Evolutionary conservation across 176 grass and related monocot genomes (phyloP).

Genomic region (Avena eriantha): DNA sequence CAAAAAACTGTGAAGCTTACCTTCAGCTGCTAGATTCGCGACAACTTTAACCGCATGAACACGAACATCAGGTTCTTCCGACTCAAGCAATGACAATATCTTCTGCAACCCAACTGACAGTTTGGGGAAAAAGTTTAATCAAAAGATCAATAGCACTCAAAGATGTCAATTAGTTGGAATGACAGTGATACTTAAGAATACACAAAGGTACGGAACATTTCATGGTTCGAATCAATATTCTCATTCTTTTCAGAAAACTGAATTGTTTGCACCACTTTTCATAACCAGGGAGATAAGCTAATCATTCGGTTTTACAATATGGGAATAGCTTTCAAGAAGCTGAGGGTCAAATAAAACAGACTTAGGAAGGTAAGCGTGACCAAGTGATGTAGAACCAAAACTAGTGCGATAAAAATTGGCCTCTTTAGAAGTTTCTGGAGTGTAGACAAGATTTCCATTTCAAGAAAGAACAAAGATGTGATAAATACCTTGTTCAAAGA

Average conservation of each 20-base stretch:
- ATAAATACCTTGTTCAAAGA: conserved; percentile 91
- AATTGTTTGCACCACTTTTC: not conserved
- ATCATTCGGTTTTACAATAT: conserved; percentile 13
- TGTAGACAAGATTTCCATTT: conserved; percentile 21
- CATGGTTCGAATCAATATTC: conserved; percentile 10
- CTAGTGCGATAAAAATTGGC: not conserved
- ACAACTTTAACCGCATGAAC: conserved; percentile 99
- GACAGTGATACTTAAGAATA: not conserved
- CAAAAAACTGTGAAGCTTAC: conserved; percentile 41
- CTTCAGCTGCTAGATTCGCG: conserved; percentile 98
- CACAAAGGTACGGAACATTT: not conserved
- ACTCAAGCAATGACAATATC: conserved; percentile 98
- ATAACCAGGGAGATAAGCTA: not conserved
- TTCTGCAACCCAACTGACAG: conserved; percentile 91
- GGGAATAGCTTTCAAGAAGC: not conserved
- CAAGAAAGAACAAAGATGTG: conserved; percentile 30
- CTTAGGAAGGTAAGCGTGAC: not conserved
- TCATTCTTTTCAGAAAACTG: conserved; percentile 1
- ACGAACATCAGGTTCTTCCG: conserved; percentile 95
- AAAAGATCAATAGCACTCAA: conserved; percentile 23
- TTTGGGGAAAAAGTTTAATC: conserved; percentile 32
- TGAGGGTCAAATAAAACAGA: conserved; percentile 28
- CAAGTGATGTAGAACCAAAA: conserved; percentile 28
- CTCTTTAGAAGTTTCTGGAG: not conserved
- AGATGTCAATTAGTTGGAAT: not conserved